A percentile compares a stretch with the other conserved stretches of the same genome.
Evolutionary conservation across 2,329 filamentous ascomycete genomes (phyloP).

Genomic region (Didymella pomorum): DNA sequence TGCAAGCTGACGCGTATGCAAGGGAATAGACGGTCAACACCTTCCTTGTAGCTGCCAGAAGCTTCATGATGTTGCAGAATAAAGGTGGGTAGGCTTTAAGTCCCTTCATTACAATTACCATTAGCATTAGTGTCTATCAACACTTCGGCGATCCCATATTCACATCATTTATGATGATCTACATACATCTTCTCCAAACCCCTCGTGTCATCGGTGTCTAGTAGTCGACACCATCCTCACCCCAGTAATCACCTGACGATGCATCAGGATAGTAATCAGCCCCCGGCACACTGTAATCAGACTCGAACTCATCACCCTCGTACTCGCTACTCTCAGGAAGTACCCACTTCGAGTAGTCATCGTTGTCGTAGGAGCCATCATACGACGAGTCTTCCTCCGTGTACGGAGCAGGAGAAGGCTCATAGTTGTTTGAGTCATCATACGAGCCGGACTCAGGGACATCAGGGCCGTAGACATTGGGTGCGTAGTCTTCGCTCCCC

Average conservation of each 20-base stretch:
- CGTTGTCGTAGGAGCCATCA: not conserved
- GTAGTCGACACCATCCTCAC: conserved; percentile 10
- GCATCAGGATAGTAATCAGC: not conserved
- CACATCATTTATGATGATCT: not conserved
- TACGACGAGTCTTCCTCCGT: not conserved
- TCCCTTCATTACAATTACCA: not conserved
- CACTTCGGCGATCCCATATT: not conserved
- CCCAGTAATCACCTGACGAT: not conserved
- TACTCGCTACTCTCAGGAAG: conserved; percentile 8
- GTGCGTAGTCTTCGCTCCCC: not conserved
- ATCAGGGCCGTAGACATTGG: not conserved
- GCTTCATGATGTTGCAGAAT: too few species aligned
- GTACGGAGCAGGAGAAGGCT: not conserved
- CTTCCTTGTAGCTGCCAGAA: too few species aligned
- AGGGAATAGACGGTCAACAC: too few species aligned
- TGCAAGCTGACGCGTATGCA: not conserved
- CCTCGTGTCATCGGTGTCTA: not conserved
- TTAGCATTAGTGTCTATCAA: not conserved
- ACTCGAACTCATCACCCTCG: conserved; percentile 8
- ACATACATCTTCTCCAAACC: not conserved
- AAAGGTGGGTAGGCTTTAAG: too few species aligned
- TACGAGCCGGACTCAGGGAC: not conserved
- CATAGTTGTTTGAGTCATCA: not conserved
- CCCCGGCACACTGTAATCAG: conserved; percentile 1
- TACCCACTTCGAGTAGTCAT: not conserved